Evolutionary conservation across 345 rosid species (phyloP).

Genomic region (Eucalyptus grandis): DNA sequence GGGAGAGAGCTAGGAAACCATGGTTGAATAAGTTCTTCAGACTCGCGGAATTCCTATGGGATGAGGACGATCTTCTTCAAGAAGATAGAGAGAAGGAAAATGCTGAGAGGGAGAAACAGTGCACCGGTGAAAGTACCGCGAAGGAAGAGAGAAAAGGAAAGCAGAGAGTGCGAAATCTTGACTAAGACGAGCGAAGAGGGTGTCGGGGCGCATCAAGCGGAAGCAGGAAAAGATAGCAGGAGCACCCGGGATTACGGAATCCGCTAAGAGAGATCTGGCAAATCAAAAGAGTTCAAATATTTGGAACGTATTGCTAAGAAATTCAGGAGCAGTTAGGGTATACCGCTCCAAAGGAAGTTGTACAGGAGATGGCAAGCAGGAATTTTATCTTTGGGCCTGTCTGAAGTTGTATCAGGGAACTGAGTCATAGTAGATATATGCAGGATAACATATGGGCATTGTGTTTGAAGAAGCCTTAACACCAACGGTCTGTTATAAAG

Average conservation of each 20-base stretch:
- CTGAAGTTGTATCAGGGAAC: too few species aligned
- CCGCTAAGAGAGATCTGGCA: background rate
- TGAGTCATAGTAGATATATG: too few species aligned
- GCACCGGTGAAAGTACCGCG: background rate
- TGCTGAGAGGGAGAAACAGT: background rate
- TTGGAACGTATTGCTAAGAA: background rate
- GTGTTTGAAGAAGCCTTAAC: too few species aligned
- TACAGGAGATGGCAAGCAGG: too few species aligned
- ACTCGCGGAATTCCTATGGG: background rate
- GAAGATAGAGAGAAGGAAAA: background rate
- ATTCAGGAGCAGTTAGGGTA: background rate
- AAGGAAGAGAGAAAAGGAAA: background rate
- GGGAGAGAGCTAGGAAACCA: too few species aligned
- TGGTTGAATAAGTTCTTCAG: too few species aligned
- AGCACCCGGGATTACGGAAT: background rate
- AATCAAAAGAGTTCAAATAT: background rate
- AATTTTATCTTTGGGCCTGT: too few species aligned
- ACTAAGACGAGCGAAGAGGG: background rate
- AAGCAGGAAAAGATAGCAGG: background rate
- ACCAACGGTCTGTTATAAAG: too few species aligned
- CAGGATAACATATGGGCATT: too few species aligned
- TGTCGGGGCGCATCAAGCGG: background rate
- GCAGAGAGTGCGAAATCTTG: background rate
- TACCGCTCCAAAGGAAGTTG: background rate
- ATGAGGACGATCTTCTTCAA: background rate